Evolutionary conservation across 177 flowering plant genomes (phyloP), one percentile per base, ranked within the genome.

Genomic region (Telopea speciosissima): DNA sequence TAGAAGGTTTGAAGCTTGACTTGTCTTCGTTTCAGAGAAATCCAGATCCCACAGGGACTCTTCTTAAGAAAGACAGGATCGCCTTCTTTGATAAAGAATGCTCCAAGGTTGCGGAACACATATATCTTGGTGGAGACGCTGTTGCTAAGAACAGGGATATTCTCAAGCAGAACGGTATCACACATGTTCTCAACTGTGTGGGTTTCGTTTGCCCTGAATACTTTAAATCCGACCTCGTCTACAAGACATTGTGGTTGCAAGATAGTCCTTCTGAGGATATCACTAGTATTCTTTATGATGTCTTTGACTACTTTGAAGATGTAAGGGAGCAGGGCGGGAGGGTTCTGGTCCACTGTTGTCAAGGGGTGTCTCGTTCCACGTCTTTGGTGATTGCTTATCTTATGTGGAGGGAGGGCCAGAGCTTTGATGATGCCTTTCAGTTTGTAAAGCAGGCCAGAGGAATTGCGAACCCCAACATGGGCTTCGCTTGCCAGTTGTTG

Each of bases 381-480:
- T 91, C 98, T 3, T 71, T 93, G 84, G 97, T 90, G 42, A 93
- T 93, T 79, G 98, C 98, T 3, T 93, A 93, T 77, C 90, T 83
- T 26, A 93, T 93, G 98, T 93, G 98, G 98, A 85, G 97, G 75
- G 97, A 93, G 75, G 97, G 98, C 21, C 97, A 87, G 85, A 93
- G 92, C 74, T 93, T 93, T 75, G 98, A 93, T 71, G 98, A 93
- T 79, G 98, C 98, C n/a, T 91, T 93, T 82, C 91, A 89, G 76
- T 88, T 79, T 80, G 98, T 93, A 63, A 93, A 93, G 84, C 87
- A 90, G 54, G 98, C 97, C 0, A 89, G 98, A 73, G 94, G 94
- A 68, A 90, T 91, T 69, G 92, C 98, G 24, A 94, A 93, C 72
- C 98, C 98, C 2, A 93, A 93, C 70, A 90, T 93, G 94, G 98